Base-by-base conservation (phyloP, 1,284 basidiomycete genomes). In the Puccinia sorghi region DNA sequence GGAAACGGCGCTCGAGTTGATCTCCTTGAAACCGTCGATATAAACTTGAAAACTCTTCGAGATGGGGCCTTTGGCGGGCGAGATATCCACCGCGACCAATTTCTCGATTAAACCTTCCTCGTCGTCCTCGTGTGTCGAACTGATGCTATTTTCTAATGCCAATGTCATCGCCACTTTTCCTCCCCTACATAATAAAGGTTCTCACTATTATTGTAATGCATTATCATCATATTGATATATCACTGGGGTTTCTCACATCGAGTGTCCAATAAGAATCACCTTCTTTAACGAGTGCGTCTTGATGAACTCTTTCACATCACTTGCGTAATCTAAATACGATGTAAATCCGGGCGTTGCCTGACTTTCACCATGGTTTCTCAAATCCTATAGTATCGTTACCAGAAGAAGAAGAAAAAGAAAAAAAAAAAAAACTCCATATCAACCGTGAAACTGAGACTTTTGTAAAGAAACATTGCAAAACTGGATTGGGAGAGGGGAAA, bases 361-460 rank as follows among this genome's bases (percentile, higher is more conserved):
- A 79, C 70, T 72, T 64, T 79, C 57, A 48, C 77, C 77, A 79
- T 79, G 77, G 52, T 79, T 79, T 57, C 77, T 72, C 20, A 72
- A 61, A 39, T 79, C 77, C 77, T 79, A 43, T 54, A 20, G n/a
- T 12, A 71, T 11, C 15, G 4, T 32, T 32, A 32, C 32, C 32
- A 32, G 32, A 32, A 52, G 50, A 50, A 54, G 27, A 54, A 22
- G 2, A 39, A n/a, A 52, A 17, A 22, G 20, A 37, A 25, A 54
- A 17, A 22, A n/a, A 37, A 25, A 54, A 70, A 52, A 70, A 32
- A 17, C 3, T 17, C 37, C 2, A 57, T 12, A 9, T 32, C 32
- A 32, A 4, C 43, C 43, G 2, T 46, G 8, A 12, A 46, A 46
- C 9, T 46, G 9, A 46, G 43, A 2, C 43, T 3, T 17, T 17